Percentiles rank a stretch among this genome's conserved stretches.
Evolutionary conservation across 441 rosid species (phyloP).

Genomic region (Macaranga tanarius): DNA sequence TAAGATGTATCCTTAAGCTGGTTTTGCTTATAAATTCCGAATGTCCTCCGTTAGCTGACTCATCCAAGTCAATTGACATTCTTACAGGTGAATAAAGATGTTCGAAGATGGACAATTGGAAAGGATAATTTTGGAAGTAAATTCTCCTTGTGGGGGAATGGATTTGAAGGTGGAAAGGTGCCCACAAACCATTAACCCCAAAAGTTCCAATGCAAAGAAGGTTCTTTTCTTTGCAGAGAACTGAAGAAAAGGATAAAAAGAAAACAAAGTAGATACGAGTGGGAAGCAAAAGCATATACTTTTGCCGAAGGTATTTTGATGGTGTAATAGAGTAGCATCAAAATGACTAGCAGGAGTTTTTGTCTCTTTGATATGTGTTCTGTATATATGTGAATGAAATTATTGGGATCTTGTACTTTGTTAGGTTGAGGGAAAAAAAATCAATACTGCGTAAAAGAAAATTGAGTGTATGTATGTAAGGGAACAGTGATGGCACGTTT

Average conservation of each 20-base stretch:
- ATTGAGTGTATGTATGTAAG: no score
- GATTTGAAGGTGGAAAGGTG: conserved; percentile 30
- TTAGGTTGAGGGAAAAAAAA: neutral
- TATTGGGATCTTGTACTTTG: neutral
- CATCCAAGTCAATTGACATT: neutral
- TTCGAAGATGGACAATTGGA: neutral
- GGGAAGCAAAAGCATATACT: conserved; percentile 5
- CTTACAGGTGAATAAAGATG: conserved; percentile 25
- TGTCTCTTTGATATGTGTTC: neutral
- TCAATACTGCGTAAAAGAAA: neutral
- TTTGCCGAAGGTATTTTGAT: neutral
- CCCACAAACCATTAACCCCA: conserved; percentile 29
- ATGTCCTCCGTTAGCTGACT: neutral
- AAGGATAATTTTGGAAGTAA: conserved; percentile 6
- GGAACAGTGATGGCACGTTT: neutral
- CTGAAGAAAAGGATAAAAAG: neutral
- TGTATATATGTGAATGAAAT: conserved; percentile 3
- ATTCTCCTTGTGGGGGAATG: conserved; percentile 10
- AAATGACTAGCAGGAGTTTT: neutral
- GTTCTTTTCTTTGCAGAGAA: neutral
- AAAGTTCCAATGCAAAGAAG: conserved; percentile 1
- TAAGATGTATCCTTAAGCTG: neutral
- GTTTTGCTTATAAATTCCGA: neutral
- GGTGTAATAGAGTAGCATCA: neutral
- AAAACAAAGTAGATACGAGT: neutral